Base-by-base conservation (phyloP, 768 basidiomycete species). In the Saitozyma podzolica region DNA sequence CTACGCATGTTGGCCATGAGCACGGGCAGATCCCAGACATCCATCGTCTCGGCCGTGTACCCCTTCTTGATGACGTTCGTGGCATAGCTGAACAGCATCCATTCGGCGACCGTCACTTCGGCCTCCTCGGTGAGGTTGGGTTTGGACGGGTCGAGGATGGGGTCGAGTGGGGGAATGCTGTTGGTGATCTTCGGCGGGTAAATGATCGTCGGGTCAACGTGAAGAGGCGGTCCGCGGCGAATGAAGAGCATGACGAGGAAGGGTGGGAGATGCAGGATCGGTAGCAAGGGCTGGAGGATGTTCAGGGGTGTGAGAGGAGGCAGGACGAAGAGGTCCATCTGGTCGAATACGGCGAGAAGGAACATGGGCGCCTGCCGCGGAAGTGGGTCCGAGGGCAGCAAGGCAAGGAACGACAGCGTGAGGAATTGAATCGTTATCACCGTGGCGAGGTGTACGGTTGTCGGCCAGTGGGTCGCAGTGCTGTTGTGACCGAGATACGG, bases 61-160 rank as follows among this genome's bases (percentile, higher is more conserved):
- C 91, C 92, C 48, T 92, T 86, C 85, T 87, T 86, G 59, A 94
- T 86, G 13, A 96, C 90, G 63, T 88, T 87, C 0, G 91, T 93
- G 43, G 89, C 91, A 76, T 92, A 93, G 14, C 86, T 86, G 79
- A 96, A 96, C n/a, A 92, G 80, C 6, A 96, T 78, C 55, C 82
- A 80, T 59, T 84, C 85, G 13, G 68, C 65, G 10, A 82, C 74
- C 11, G 67, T 77, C 9, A 62, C 63, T 42, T 72, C 65, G 6
- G 71, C 73, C 52, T 85, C 73, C 0, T 88, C 89, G 54, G 85
- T 87, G 16, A 94, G 90, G 69, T 94, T 95, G 63, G 88, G 84
- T 45, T 83, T 79, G n/a, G 85, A 84, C n/a, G 77, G 65, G 40
- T 79, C 69, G 9, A 76, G 63, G 11, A 71, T 63, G 1, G 51